Percentiles rank a stretch among this genome's conserved stretches.
Evolutionary conservation across 78 protist species (phyloP).

Genomic region (Chrysochromulina tobinii): DNA sequence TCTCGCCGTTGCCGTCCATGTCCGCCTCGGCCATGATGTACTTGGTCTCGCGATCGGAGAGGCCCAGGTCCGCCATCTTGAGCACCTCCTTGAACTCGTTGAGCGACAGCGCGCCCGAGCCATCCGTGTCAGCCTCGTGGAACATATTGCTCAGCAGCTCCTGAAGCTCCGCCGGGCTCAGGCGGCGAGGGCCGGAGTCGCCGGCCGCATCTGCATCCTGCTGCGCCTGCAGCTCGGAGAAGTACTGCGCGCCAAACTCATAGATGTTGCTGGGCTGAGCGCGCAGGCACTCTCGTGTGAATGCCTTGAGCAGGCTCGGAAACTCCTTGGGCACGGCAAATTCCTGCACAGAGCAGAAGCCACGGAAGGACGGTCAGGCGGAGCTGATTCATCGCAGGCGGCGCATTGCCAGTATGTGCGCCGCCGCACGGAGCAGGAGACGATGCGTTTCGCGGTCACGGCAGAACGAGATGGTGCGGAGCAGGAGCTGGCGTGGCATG

Average conservation of each 20-base stretch:
- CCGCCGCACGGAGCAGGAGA: too few relatives aligned
- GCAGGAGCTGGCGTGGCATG: too few relatives aligned
- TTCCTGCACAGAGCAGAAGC: too few relatives aligned
- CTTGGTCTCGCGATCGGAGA: neutral
- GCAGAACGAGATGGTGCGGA: too few relatives aligned
- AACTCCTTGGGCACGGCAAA: slow-evolving; percentile 5
- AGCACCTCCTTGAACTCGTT: neutral
- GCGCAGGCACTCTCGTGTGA: slow-evolving; percentile 13
- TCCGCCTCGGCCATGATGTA: neutral
- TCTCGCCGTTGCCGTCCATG: neutral
- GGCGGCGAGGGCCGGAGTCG: neutral
- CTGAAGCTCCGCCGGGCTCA: neutral
- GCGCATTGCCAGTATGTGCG: too few relatives aligned
- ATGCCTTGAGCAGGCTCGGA: neutral
- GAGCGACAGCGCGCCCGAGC: neutral
- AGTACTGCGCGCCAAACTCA: slow-evolving; percentile 28
- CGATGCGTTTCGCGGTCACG: too few relatives aligned
- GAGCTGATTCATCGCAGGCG: too few relatives aligned
- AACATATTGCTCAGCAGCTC: neutral
- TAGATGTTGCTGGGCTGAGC: neutral
- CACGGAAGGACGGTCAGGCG: too few relatives aligned
- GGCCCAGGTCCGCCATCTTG: neutral
- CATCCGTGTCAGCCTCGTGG: neutral
- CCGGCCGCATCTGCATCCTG: neutral
- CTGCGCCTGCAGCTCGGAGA: neutral